phyloP scores from a whole-genome alignment of 805 yeast species.

The Candida tibetensis region DNA sequence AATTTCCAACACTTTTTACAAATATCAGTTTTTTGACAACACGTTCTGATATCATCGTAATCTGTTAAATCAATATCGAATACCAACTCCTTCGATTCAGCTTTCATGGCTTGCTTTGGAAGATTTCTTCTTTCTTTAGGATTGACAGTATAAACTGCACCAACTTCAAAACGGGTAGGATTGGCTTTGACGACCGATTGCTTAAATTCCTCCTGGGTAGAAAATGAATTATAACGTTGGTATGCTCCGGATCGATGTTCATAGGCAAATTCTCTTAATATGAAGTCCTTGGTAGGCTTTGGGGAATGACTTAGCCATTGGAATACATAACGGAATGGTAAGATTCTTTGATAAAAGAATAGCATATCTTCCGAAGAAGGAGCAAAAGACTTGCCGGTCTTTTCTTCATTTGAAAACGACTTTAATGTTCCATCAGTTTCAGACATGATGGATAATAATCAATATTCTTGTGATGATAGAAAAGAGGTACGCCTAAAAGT shows the following conservation, averaged over 20 bases:
- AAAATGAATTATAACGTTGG: conserved; percentile 81
- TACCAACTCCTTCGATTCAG: conserved; percentile 82
- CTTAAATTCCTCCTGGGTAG: conserved; percentile 67
- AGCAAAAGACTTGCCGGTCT: conserved; percentile 12
- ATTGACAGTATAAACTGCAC: conserved; percentile 83
- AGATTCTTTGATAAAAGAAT: conserved; percentile 63
- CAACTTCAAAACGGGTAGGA: conserved; percentile 92
- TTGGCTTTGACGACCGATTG: conserved; percentile 66
- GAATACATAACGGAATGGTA: conserved; percentile 78
- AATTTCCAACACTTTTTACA: conserved; percentile 93
- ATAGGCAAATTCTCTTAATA: conserved; percentile 90
- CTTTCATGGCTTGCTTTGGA: conserved; percentile 74
- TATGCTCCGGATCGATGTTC: conserved; percentile 86
- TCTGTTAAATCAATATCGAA: conserved; percentile 98
- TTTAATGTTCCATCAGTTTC: conserved; percentile 3
- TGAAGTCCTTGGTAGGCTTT: conserved; percentile 69
- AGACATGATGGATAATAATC: no score
- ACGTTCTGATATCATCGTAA: conserved; percentile 89
- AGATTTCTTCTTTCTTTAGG: conserved; percentile 83
- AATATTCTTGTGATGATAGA: no score
- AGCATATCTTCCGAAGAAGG: conserved; percentile 63
- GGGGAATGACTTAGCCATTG: conserved; percentile 89
- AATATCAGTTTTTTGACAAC: conserved; percentile 82
- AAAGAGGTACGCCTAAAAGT: no score
- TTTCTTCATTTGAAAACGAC: conserved; percentile 2